Evolutionary conservation across 768 basidiomycete genomes (phyloP), one percentile per base, ranked within the genome.

Genomic region (Mycena albidolilacea): DNA sequence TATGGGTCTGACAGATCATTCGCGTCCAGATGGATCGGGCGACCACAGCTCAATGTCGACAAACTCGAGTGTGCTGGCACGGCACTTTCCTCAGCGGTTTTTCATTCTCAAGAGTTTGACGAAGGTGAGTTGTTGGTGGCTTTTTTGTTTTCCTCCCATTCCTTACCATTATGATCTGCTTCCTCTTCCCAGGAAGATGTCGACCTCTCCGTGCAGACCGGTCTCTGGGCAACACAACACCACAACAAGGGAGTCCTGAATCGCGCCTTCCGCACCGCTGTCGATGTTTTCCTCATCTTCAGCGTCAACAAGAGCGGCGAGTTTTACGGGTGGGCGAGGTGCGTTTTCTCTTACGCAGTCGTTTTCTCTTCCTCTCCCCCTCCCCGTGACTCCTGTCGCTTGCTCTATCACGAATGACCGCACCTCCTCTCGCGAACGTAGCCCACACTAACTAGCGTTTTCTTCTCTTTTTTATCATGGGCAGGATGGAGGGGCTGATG

Each of bases 251-350:
- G 90, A 10, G 91, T 97, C 61, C 85, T 98, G 15, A 96, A 98
- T 75, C 95, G 95, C 80, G 97, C 97, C 0, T 99, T 86, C 81
- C 91, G 96, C 21, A 97, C 95, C 4, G 93, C 93, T 73, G 87
- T 89, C 73, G 94, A 97, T 23, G 97, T 98, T 5, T 93, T 87
- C 77, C 87, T 98, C 55, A 91, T 99, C 69, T 98, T 98, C 77
- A 90, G 96, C 41, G 97, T 94, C 17, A 98, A 98, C 83, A 95
- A 93, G 80, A 93, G 93, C 67, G 96, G 97, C 48, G 95, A 96
- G 80, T 98, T 97, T 79, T 98, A 93, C 78, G 97, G 97, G 35
- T 97, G 95, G 79, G 96, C 95, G 12, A 91, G 88, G 91, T 96
- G 82, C 72, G 85, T 82, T 30, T 19, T 4, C 37, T n/a, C 44